These are phyloP conservation scores for Phytophthora tubulina DNA, from an alignment of 352 stramenopile genomes.

Conservation along the genomic window DNA sequence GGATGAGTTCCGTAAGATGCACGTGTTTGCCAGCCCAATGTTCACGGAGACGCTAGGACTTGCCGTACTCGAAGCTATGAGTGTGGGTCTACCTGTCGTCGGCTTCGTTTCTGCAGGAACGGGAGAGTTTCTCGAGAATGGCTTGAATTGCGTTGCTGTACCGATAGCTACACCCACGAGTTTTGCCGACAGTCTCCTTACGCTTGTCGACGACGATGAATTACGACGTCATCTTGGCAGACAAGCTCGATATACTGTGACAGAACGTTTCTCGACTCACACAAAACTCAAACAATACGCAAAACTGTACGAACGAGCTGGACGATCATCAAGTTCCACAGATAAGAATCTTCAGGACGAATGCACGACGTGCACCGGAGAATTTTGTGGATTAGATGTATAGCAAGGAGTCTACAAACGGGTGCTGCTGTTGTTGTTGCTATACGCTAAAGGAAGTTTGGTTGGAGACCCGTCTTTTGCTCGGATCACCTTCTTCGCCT, in stretches of 20 bases:
- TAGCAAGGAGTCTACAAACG: conserved; percentile 25
- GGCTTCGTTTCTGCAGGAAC: conserved; percentile 57
- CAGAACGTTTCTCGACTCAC: conserved; percentile 42
- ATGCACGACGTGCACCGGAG: conserved; percentile 7
- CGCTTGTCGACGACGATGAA: conserved; percentile 33
- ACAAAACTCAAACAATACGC: conserved; percentile 44
- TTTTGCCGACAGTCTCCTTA: conserved; percentile 45
- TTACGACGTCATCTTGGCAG: conserved; percentile 38
- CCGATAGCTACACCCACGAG: conserved; percentile 38
- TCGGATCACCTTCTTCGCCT: conserved; percentile 41
- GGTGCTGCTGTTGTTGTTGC: conserved; percentile 37
- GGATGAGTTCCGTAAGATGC: conserved; percentile 43
- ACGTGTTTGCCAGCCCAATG: conserved; percentile 55
- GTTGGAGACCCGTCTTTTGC: conserved; percentile 36
- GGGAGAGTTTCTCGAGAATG: conserved; percentile 56
- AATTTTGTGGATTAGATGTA: conserved; percentile 17
- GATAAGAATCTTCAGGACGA: not conserved
- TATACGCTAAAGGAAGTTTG: conserved; percentile 35
- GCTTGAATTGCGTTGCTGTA: conserved; percentile 54
- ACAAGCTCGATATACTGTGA: conserved; percentile 50
- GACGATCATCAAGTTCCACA: not conserved
- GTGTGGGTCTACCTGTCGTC: conserved; percentile 57
- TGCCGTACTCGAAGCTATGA: conserved; percentile 69
- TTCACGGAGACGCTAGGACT: conserved; percentile 65
- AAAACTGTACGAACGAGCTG: conserved; percentile 52